Conservation (phyloP, 2,329 filamentous ascomycete genomes). For the Aspergillus jensenii region DNA sequence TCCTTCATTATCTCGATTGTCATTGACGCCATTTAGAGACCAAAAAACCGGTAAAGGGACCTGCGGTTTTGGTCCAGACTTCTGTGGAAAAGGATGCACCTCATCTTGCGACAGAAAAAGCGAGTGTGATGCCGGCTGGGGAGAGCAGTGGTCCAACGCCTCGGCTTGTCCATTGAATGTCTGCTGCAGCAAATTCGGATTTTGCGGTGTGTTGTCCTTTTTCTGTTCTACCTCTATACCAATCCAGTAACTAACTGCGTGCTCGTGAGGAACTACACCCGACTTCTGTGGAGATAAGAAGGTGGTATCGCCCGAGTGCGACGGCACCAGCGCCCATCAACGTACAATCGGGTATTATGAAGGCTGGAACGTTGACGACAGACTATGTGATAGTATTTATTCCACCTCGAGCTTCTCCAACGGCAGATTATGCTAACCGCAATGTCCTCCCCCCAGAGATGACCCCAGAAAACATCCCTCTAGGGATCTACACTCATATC, state of each 20-base stretch:
- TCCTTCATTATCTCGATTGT: too few relatives aligned
- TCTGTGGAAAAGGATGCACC: slow-evolving; percentile 16
- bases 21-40: too few relatives aligned
- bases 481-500: slow-evolving; percentile 28
- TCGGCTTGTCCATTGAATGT: slow-evolving; percentile 31
- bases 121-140: slow-evolving; percentile 27
- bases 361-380: slow-evolving; percentile 23
- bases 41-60: not conserved
- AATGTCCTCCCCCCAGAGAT: slow-evolving; percentile 1
- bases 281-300: slow-evolving; percentile 15
- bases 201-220: slow-evolving; percentile 9
- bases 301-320: slow-evolving; percentile 8
- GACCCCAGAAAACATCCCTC: slow-evolving; percentile 19
- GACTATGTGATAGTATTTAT: slow-evolving; percentile 20
- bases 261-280: not conserved
- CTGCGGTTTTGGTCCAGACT: slow-evolving; percentile 18
- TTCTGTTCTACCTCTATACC: too few relatives aligned
- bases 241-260: too few relatives aligned
- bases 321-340: not conserved
- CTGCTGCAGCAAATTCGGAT: slow-evolving; percentile 27
- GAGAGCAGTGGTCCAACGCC: slow-evolving; percentile 12
- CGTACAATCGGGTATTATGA: slow-evolving; percentile 39
- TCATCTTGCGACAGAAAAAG: slow-evolving; percentile 21
- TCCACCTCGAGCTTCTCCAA: not conserved
- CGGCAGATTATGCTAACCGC: not conserved